Conservation (phyloP, 2,329 filamentous ascomycete species). For the Apiospora koreana region DNA sequence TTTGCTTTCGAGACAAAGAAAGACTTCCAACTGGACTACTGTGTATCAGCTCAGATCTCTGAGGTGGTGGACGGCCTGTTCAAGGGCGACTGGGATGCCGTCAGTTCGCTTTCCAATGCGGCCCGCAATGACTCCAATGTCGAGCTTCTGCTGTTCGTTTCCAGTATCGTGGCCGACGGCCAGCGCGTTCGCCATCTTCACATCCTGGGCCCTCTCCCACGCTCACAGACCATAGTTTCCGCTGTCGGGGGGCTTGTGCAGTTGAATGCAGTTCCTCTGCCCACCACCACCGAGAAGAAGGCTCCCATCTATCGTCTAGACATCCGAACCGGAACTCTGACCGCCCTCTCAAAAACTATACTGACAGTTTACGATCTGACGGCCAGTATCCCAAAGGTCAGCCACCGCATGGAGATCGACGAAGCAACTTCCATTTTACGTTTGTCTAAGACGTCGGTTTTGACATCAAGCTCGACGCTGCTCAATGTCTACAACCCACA, state of each 20-base stretch:
- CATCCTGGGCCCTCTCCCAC: constrained; percentile 26
- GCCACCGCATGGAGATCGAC: constrained; percentile 53
- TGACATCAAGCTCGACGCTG: constrained; percentile 58
- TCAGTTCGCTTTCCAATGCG: constrained; percentile 52
- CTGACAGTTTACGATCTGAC: constrained; percentile 67
- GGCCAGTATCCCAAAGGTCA: constrained; percentile 60
- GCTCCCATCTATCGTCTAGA: constrained; percentile 56
- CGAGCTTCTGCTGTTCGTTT: constrained; percentile 57
- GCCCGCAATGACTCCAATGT: constrained; percentile 41
- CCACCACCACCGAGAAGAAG: constrained; percentile 16
- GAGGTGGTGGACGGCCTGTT: constrained; percentile 58
- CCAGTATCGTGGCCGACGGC: constrained; percentile 32
- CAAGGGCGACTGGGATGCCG: constrained; percentile 53
- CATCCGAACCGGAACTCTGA: constrained; percentile 61
- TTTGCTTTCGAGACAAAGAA: constrained; percentile 33
- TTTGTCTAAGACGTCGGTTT: constrained; percentile 65
- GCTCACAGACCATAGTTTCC: constrained; percentile 18
- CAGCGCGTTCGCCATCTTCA: constrained; percentile 29
- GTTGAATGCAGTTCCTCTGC: constrained; percentile 28
- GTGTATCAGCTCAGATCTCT: constrained; percentile 43
- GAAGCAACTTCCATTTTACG: constrained; percentile 64
- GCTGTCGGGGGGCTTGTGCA: constrained; percentile 26
- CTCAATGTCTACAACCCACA: constrained; percentile 70
- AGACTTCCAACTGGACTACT: constrained; percentile 50
- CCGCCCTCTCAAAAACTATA: constrained; percentile 55